Evolutionary conservation across 2,329 filamentous ascomycete genomes (phyloP), one percentile per base, ranked within the genome.

Genomic region (Chalaropsis thielavioides): DNA sequence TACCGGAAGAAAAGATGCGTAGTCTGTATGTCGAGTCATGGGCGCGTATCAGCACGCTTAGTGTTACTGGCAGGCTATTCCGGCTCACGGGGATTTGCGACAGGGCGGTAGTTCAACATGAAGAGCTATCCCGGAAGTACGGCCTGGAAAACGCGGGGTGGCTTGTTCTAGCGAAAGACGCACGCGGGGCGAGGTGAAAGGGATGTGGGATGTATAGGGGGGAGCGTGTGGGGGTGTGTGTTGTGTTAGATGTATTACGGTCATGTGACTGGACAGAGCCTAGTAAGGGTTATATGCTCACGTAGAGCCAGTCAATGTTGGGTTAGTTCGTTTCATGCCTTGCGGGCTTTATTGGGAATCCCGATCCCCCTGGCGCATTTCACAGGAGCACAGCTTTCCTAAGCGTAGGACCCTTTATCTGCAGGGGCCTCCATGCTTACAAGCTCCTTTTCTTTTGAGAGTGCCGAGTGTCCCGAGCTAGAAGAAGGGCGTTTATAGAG

Each of bases 1-100:
- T 77, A 31, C 79, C 79, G 0, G 73, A 77, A 22, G 75, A 79
- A 35, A 81, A 81, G 68, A 86, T 92, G 76, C 83, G 84, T 68
- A 86, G 88, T 10, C 78, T 97, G 15, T 99, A 94, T 73, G 83
- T 96, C 35, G 94, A 99, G 78, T 94, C 89, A 22, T 96, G 92
- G 87, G 92, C 94, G 2, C 82, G 94, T 17, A 89, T 95, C 17
- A 86, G 81, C 69, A 86, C 83, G 13, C 75, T 97, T 69, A 97
- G 92, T 76, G 74, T 96, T 67, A 95, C 90, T 44, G 94, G 92
- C 0, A 86, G 83, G 72, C 76, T 97, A 44, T 77, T 99, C 66
- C 75, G 87, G 66, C 76, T 78, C 69, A 77, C 77, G 1, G 76
- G 78, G 58, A 75, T 95, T 49, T 88, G 88, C 60, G 89, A 95